These are phyloP conservation scores for Seiridium unicorne DNA, from an alignment of 2,329 filamentous ascomycete species.

Conservation along the genomic window DNA sequence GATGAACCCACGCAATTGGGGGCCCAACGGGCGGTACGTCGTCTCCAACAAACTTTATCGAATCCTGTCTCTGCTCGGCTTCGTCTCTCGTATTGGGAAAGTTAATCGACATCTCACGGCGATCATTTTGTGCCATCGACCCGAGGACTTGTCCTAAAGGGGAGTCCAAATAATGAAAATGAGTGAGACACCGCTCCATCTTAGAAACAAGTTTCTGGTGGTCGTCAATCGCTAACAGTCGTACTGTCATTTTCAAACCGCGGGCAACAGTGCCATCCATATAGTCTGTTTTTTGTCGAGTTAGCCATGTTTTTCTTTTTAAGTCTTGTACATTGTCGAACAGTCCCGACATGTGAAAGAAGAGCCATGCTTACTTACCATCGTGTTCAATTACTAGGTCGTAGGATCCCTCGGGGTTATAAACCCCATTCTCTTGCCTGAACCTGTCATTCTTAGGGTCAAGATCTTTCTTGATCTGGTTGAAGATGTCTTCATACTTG, in stretches of 20 bases:
- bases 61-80: slow-evolving; percentile 3
- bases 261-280: not conserved
- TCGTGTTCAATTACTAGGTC: not conserved
- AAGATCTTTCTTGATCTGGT: not conserved
- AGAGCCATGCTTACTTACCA: not conserved
- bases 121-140: slow-evolving; percentile 1
- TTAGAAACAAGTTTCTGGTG: not conserved
- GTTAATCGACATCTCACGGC: not conserved
- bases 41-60: slow-evolving; percentile 8
- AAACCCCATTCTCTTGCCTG: not conserved
- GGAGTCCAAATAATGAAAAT: not conserved
- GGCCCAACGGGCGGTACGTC: slow-evolving; percentile 7
- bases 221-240: not conserved
- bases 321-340: not conserved
- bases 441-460: not conserved
- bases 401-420: not conserved
- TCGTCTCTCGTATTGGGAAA: slow-evolving; percentile 6
- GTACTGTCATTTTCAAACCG: not conserved
- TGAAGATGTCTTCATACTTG: slow-evolving; percentile 10
- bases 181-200: slow-evolving; percentile 2
- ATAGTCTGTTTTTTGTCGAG: not conserved
- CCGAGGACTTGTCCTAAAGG: not conserved
- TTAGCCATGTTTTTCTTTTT: not conserved
- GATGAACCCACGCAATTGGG: slow-evolving; percentile 11
- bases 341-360: not conserved